A percentile compares a stretch with the other conserved stretches of the same genome.
Conservation (phyloP, 2,329 filamentous ascomycete genomes). For the Pyrenochaeta sp. region DNA sequence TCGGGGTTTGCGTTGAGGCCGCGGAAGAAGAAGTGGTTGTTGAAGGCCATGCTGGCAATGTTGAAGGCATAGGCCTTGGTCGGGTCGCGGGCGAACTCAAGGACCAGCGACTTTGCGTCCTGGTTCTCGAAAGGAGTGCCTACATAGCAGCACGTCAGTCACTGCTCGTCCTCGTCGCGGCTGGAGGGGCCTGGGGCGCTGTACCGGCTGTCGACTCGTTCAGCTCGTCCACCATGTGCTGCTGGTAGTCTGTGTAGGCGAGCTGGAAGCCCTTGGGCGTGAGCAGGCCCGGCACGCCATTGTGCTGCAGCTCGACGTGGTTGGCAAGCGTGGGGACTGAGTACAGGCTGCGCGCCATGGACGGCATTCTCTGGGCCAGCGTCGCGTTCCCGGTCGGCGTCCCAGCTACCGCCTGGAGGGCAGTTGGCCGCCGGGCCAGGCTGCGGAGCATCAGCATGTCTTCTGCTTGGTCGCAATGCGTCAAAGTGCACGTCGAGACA, state of each 20-base stretch:
- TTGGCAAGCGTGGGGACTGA: conserved; percentile 59
- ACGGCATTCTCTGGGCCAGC: conserved; percentile 33
- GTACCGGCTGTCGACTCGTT: conserved; percentile 77
- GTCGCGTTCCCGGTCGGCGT: conserved; percentile 35
- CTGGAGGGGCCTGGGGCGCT: background rate
- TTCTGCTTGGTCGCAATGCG: conserved; percentile 15
- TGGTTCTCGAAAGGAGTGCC: conserved; percentile 71
- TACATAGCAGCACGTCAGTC: conserved; percentile 45
- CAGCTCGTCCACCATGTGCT: conserved; percentile 75
- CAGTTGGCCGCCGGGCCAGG: conserved; percentile 39
- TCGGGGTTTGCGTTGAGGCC: conserved; percentile 53
- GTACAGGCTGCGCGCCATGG: conserved; percentile 47
- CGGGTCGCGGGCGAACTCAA: conserved; percentile 81
- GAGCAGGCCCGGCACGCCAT: conserved; percentile 76
- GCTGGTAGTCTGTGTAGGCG: conserved; percentile 86
- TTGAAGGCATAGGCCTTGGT: conserved; percentile 85
- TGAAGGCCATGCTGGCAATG: conserved; percentile 94
- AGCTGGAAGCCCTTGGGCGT: conserved; percentile 73
- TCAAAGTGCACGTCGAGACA: conserved; percentile 12
- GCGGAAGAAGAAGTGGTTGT: conserved; percentile 86
- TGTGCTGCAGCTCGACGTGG: conserved; percentile 53
- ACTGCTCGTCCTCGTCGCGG: background rate
- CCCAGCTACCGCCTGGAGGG: conserved; percentile 29
- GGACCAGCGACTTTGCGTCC: conserved; percentile 71
- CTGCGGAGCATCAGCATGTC: conserved; percentile 46